Percentiles rank a stretch among this genome's conserved stretches.
phyloP scores from a whole-genome alignment of 305 asterid species.

The Ajuga reptans region DNA sequence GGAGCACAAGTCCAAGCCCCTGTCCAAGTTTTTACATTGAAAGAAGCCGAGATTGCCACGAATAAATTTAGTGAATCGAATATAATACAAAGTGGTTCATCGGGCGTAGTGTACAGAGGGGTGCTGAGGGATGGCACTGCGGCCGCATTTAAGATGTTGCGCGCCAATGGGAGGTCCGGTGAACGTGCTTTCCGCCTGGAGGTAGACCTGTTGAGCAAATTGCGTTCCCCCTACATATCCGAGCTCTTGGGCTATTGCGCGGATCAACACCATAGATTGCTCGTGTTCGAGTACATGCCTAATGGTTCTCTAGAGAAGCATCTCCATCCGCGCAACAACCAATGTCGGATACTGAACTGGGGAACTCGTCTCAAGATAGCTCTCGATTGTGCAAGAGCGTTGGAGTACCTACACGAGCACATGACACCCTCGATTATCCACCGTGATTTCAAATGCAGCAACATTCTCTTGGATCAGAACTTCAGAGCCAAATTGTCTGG shows the following conservation, averaged over 20 bases:
- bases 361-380: slow-evolving; percentile 50
- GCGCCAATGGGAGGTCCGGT: slow-evolving; percentile 51
- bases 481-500: slow-evolving; percentile 63
- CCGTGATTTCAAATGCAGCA: slow-evolving; percentile 58
- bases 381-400: slow-evolving; percentile 62
- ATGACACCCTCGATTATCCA: slow-evolving; percentile 65
- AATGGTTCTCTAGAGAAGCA: slow-evolving; percentile 44
- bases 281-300: slow-evolving; percentile 59
- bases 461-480: slow-evolving; percentile 52
- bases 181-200: slow-evolving; percentile 72
- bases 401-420: slow-evolving; percentile 68
- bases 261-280: slow-evolving; percentile 54
- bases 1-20: slow-evolving; percentile 31
- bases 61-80: slow-evolving; percentile 42
- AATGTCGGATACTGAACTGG: slow-evolving; percentile 39
- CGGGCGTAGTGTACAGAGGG: slow-evolving; percentile 48
- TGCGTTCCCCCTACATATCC: slow-evolving; percentile 49
- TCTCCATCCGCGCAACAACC: slow-evolving; percentile 23
- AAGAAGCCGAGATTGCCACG: slow-evolving; percentile 56
- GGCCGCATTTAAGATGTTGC: slow-evolving; percentile 58
- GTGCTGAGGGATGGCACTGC: slow-evolving; percentile 48
- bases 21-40: slow-evolving; percentile 47
- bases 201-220: slow-evolving; percentile 56
- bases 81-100: slow-evolving; percentile 41
- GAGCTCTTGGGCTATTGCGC: slow-evolving; percentile 78